Percentiles rank a stretch among this genome's conserved stretches.
phyloP scores from a whole-genome alignment of 257 asterid species.

The Petrea volubilis region DNA sequence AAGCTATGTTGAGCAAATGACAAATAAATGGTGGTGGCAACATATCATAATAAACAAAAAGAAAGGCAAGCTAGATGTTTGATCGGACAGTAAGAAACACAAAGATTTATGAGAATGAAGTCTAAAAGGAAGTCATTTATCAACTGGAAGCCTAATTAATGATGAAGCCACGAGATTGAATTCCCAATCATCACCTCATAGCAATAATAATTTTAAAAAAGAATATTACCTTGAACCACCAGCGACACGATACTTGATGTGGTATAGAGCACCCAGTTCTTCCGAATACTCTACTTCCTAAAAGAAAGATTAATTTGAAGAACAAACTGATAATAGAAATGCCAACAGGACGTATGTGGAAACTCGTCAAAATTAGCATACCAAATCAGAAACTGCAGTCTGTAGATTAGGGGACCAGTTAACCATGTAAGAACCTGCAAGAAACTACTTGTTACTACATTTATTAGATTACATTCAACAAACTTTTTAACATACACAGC shows the following conservation, averaged over 20 bases:
- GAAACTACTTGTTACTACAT: constrained; percentile 20
- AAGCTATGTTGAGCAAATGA: constrained; percentile 1
- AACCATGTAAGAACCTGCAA: constrained; percentile 96
- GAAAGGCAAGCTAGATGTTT: background rate
- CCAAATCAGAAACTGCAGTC: constrained; percentile 99
- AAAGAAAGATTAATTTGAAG: constrained; percentile 11
- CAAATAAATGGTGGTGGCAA: background rate
- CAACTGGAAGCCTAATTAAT: too few relatives aligned
- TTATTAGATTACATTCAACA: background rate
- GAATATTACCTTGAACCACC: constrained; percentile 86
- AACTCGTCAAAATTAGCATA: constrained; percentile 23
- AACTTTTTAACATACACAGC: constrained; percentile 1
- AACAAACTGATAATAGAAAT: constrained; percentile 12
- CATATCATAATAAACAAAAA: constrained; percentile 9
- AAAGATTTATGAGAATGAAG: background rate
- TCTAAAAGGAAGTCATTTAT: background rate
- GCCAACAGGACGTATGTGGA: background rate
- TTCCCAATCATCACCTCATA: constrained; percentile 2
- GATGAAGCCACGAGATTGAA: constrained; percentile 4
- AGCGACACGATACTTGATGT: constrained; percentile 98
- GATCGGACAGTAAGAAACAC: background rate
- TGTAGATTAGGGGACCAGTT: constrained; percentile 98
- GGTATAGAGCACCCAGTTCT: constrained; percentile 87
- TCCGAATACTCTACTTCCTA: constrained; percentile 98
- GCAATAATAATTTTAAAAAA: background rate